A percentile compares a stretch with the other conserved stretches of the same genome.
Conservation (phyloP, 2,329 filamentous ascomycete species). For the Nannizziopsis barbatae region DNA sequence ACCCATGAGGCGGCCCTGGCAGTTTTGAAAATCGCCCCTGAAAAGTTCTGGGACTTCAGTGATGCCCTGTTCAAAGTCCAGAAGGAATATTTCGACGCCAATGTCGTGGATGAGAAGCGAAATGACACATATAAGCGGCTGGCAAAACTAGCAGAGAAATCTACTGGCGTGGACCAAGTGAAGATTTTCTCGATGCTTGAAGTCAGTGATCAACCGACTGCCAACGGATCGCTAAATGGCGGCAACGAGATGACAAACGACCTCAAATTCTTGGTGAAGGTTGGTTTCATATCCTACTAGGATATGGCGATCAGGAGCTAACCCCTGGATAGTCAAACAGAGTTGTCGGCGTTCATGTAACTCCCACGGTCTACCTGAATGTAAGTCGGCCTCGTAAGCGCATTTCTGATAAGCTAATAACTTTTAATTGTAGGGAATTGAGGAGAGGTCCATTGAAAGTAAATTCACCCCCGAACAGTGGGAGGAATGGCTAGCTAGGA, state of each 20-base stretch:
- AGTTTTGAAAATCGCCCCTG: conserved; percentile 58
- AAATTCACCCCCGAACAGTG: conserved; percentile 71
- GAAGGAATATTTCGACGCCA: conserved; percentile 70
- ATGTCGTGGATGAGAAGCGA: conserved; percentile 68
- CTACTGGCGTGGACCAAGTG: conserved; percentile 58
- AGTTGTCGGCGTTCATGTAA: conserved; percentile 74
- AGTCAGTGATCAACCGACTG: conserved; percentile 55
- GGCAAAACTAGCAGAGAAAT: conserved; percentile 54
- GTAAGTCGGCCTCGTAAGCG: conserved; percentile 25
- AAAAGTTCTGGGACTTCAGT: conserved; percentile 71
- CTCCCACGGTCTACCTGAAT: conserved; percentile 80
- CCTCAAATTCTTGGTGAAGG: conserved; percentile 72
- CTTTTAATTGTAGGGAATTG: conserved; percentile 43
- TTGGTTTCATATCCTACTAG: conserved; percentile 22
- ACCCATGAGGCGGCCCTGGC: conserved; percentile 65
- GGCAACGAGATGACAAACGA: conserved; percentile 79
- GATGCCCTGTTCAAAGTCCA: conserved; percentile 58
- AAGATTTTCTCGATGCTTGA: conserved; percentile 57
- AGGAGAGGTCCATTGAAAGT: conserved; percentile 67
- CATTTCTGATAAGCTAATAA: conserved; percentile 17
- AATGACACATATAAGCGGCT: conserved; percentile 75
- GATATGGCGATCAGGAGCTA: neutral
- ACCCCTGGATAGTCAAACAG: conserved; percentile 43
- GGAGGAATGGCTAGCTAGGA: conserved; percentile 68
- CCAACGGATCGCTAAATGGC: conserved; percentile 58